A percentile compares a stretch with the other conserved stretches of the same genome.
Conservation (phyloP, 495 filamentous ascomycete genomes). For the Tuber magnatum region DNA sequence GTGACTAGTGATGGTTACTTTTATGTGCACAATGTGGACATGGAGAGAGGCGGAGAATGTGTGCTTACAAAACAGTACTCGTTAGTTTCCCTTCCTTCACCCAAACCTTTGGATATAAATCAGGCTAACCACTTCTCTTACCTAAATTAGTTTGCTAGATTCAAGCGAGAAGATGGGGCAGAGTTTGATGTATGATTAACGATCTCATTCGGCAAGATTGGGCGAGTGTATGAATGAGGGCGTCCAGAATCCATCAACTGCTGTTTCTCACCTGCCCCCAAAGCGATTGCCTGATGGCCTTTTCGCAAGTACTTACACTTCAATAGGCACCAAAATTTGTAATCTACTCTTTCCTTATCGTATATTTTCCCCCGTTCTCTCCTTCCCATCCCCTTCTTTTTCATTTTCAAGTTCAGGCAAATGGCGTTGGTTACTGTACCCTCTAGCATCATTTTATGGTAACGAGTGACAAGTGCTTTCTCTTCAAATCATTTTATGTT, state of each 20-base stretch:
- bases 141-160: slow-evolving; percentile 47
- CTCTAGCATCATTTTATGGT: not conserved
- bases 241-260: not conserved
- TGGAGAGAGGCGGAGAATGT: slow-evolving; percentile 94
- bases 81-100: slow-evolving; percentile 48
- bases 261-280: not conserved
- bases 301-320: slow-evolving; percentile 2
- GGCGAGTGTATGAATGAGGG: not conserved
- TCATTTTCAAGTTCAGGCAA: slow-evolving; percentile 1
- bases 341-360: not conserved
- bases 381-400: not conserved
- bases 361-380: slow-evolving; percentile 5
- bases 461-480: not conserved
- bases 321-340: slow-evolving; percentile 3
- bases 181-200: slow-evolving; percentile 48
- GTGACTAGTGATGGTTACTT: slow-evolving; percentile 93
- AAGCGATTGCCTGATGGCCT: not conserved
- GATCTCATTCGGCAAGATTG: slow-evolving; percentile 12
- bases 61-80: slow-evolving; percentile 81
- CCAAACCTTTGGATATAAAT: slow-evolving; percentile 9
- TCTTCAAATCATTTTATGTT: not conserved
- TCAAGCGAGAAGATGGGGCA: slow-evolving; percentile 51
- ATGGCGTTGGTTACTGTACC: slow-evolving; percentile 8
- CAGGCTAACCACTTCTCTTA: slow-evolving; percentile 14
- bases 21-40: slow-evolving; percentile 88